These are phyloP conservation scores for Termitomyces titanicus DNA, from an alignment of 768 basidiomycete species.

Conservation along the genomic window DNA sequence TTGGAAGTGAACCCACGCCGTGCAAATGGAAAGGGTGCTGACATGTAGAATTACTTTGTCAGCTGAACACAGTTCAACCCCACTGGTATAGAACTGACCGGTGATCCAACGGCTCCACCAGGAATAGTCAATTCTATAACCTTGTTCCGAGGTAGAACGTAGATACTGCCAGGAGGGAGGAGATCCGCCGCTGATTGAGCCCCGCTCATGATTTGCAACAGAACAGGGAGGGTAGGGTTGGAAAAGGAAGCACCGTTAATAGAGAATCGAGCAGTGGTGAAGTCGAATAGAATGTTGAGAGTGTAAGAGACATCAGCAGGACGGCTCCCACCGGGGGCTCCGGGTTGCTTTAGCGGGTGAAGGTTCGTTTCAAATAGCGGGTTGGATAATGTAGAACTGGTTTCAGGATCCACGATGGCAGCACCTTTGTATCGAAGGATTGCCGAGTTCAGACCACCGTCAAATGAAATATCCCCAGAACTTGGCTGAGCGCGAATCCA, in stretches of 20 bases:
- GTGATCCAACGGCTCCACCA: slow-evolving; percentile 27
- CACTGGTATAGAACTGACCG: slow-evolving; percentile 12
- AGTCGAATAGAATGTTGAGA: background rate
- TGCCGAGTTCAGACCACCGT: background rate
- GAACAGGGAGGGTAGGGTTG: background rate
- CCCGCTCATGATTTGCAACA: slow-evolving; percentile 3
- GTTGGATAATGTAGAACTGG: background rate
- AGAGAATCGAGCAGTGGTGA: background rate
- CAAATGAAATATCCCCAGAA: background rate
- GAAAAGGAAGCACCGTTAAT: background rate
- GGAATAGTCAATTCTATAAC: slow-evolving; percentile 43
- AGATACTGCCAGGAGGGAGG: slow-evolving; percentile 36
- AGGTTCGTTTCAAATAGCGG: background rate
- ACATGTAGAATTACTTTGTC: background rate
- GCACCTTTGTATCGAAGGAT: slow-evolving; percentile 3
- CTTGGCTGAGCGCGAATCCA: background rate
- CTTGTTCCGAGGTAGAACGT: slow-evolving; percentile 37
- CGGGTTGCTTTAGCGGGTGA: background rate
- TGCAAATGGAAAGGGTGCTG: slow-evolving; percentile 28
- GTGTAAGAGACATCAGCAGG: background rate
- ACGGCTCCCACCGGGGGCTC: background rate
- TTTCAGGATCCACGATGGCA: background rate
- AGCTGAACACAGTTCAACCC: background rate
- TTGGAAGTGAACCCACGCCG: slow-evolving; percentile 15
- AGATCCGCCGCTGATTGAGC: slow-evolving; percentile 16